These are phyloP conservation scores for Grammothele lineata DNA, from an alignment of 768 basidiomycete species.

Conservation along the genomic window DNA sequence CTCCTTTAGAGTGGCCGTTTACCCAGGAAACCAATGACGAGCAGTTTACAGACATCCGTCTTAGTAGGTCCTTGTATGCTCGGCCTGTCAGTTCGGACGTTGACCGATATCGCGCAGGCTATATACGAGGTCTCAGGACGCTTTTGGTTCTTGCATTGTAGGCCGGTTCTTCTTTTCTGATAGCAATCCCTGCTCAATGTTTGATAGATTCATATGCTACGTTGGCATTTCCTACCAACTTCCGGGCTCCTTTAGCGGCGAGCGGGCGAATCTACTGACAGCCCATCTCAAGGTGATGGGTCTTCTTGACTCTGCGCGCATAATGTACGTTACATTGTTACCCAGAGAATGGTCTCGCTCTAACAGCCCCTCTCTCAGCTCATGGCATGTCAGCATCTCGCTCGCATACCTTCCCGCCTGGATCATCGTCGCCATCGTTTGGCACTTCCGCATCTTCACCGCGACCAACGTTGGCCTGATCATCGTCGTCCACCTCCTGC, in stretches of 20 bases:
- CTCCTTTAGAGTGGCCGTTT: slow-evolving; percentile 72
- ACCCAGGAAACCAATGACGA: slow-evolving; percentile 63
- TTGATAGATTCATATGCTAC: slow-evolving; percentile 58
- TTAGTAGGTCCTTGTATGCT: slow-evolving; percentile 41
- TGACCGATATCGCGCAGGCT: slow-evolving; percentile 36
- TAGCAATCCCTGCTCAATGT: background rate
- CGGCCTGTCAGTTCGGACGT: too few relatives aligned
- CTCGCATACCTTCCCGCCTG: slow-evolving; percentile 73
- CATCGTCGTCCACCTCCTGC: slow-evolving; percentile 59
- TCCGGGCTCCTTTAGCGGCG: slow-evolving; percentile 63
- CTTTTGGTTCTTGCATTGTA: slow-evolving; percentile 67
- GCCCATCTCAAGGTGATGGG: slow-evolving; percentile 81
- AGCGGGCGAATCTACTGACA: slow-evolving; percentile 62
- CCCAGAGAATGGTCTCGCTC: background rate
- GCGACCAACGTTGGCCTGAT: slow-evolving; percentile 56
- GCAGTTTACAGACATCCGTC: slow-evolving; percentile 48
- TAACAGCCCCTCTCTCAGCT: slow-evolving; percentile 23
- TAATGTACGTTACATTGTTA: slow-evolving; percentile 38
- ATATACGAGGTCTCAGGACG: slow-evolving; percentile 54
- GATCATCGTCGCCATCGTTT: slow-evolving; percentile 60
- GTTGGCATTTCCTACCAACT: slow-evolving; percentile 76
- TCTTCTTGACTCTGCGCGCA: slow-evolving; percentile 62
- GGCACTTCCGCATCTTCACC: slow-evolving; percentile 66
- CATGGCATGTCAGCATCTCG: slow-evolving; percentile 67
- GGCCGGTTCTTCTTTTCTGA: slow-evolving; percentile 19